These are phyloP conservation scores for Filobasidium wieringae DNA, from an alignment of 768 basidiomycete genomes.

Conservation along the genomic window DNA sequence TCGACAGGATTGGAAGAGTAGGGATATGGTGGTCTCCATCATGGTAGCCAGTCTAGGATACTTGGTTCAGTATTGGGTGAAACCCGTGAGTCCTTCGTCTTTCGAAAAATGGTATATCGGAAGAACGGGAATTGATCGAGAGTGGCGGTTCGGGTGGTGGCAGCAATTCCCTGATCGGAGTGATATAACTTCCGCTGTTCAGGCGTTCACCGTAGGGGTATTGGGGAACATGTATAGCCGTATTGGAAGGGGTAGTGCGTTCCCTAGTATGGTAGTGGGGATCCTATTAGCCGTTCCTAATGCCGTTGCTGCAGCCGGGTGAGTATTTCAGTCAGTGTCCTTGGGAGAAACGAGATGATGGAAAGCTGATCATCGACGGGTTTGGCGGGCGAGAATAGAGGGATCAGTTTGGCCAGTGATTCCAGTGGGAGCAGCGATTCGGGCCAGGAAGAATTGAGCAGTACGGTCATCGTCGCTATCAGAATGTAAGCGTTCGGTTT, in stretches of 20 bases:
- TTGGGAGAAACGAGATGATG: background rate
- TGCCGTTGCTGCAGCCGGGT: constrained; percentile 27
- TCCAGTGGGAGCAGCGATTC: background rate
- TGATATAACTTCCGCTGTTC: constrained; percentile 25
- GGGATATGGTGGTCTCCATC: constrained; percentile 27
- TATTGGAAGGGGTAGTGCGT: constrained; percentile 9
- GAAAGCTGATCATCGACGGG: too few relatives aligned
- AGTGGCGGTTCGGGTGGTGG: too few relatives aligned
- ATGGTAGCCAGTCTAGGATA: constrained; percentile 23
- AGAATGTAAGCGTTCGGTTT: constrained; percentile 2
- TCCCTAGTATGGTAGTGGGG: constrained; percentile 30
- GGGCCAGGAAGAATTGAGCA: background rate
- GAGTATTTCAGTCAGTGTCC: constrained; percentile 8
- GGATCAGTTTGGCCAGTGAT: background rate
- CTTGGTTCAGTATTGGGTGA: constrained; percentile 21
- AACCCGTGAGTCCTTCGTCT: constrained; percentile 5
- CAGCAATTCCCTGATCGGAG: constrained; percentile 17
- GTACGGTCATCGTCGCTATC: constrained; percentile 18
- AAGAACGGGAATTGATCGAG: too few relatives aligned
- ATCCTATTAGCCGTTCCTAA: constrained; percentile 27
- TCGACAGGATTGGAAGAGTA: constrained; percentile 23
- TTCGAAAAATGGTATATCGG: too few relatives aligned
- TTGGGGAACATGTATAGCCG: constrained; percentile 17
- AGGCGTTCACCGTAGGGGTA: constrained; percentile 29
- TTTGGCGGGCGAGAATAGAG: background rate